A percentile compares a stretch with the other conserved stretches of the same genome.
These are phyloP conservation scores for Ilyonectria sp. DNA, from an alignment of 2,329 filamentous ascomycete genomes.

Conservation along the genomic window DNA sequence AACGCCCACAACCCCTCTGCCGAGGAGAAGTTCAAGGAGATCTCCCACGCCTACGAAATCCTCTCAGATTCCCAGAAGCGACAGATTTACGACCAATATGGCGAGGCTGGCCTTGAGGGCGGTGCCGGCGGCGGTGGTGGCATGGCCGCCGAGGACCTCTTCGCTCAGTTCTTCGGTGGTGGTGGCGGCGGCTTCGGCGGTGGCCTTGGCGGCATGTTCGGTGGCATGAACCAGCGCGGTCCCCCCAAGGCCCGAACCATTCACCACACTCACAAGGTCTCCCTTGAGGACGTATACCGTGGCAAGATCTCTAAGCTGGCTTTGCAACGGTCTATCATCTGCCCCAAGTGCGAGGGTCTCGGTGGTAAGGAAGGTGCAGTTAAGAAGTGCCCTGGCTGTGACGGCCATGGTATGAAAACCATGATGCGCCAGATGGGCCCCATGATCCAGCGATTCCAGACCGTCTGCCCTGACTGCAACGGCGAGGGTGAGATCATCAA, in stretches of 20 bases:
- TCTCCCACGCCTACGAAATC: constrained; percentile 95
- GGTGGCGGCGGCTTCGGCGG: constrained; percentile 72
- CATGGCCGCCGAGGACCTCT: constrained; percentile 96
- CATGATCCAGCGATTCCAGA: constrained; percentile 99
- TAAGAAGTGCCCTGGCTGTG: constrained; percentile 90
- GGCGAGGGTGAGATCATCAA: constrained; percentile 97
- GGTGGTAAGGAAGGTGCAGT: constrained; percentile 99
- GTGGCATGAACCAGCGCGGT: constrained; percentile 83
- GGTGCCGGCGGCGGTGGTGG: constrained; percentile 82
- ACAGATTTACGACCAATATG: constrained; percentile 95
- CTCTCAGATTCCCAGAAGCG: constrained; percentile 95
- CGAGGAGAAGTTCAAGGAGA: constrained; percentile 98
- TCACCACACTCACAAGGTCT: constrained; percentile 98
- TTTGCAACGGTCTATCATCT: constrained; percentile 97
- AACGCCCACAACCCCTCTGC: constrained; percentile 94
- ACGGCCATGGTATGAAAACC: constrained; percentile 97
- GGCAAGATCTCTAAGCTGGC: constrained; percentile 98
- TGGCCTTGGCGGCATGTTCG: constrained; percentile 81
- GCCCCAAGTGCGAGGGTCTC: constrained; percentile 91
- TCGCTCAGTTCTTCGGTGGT: constrained; percentile 94
- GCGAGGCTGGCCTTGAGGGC: constrained; percentile 95
- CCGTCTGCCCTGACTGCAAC: constrained; percentile 97
- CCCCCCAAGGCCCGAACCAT: constrained; percentile 94
- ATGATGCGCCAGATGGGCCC: constrained; percentile 99
- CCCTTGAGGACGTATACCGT: constrained; percentile 96